These are phyloP conservation scores for Sambucus nigra DNA, from an alignment of 129 eudicot genomes.

Conservation along the genomic window DNA sequence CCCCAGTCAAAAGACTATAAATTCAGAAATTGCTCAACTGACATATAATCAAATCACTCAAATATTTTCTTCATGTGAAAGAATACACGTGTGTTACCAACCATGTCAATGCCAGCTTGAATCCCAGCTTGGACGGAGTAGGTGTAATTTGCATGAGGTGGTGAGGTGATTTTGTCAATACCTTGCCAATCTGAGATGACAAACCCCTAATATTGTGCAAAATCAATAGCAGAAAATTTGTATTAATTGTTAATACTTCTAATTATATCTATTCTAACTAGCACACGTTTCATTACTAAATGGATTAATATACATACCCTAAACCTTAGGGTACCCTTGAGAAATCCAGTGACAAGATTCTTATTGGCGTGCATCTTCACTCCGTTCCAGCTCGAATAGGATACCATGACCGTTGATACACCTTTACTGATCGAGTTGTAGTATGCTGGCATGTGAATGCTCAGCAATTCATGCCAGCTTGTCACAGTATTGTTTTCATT, in stretches of 20 bases:
- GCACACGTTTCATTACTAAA: neutral
- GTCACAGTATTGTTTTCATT: slow-evolving; percentile 4
- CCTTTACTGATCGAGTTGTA: neutral
- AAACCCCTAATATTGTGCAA: neutral
- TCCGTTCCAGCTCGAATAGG: slow-evolving; percentile 7
- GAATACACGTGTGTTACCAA: neutral
- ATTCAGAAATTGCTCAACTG: neutral
- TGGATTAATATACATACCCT: neutral
- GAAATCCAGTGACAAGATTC: neutral
- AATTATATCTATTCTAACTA: neutral
- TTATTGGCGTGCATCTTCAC: slow-evolving; percentile 1
- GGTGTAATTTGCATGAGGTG: slow-evolving; percentile 5
- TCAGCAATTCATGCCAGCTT: neutral
- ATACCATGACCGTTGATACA: neutral
- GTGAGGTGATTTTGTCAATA: slow-evolving; percentile 3
- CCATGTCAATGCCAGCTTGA: slow-evolving; percentile 11
- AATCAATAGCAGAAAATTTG: neutral
- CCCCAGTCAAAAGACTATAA: no score
- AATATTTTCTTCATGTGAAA: no score
- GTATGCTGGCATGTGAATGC: slow-evolving; percentile 5
- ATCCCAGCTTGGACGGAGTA: neutral
- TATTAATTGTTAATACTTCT: neutral
- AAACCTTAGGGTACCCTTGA: neutral
- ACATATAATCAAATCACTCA: no score
- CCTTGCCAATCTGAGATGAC: slow-evolving; percentile 3